Percentiles rank a stretch among this genome's conserved stretches.
phyloP scores from a whole-genome alignment of 2,329 filamentous ascomycete species.

The Atkinsonella hypoxylon region DNA sequence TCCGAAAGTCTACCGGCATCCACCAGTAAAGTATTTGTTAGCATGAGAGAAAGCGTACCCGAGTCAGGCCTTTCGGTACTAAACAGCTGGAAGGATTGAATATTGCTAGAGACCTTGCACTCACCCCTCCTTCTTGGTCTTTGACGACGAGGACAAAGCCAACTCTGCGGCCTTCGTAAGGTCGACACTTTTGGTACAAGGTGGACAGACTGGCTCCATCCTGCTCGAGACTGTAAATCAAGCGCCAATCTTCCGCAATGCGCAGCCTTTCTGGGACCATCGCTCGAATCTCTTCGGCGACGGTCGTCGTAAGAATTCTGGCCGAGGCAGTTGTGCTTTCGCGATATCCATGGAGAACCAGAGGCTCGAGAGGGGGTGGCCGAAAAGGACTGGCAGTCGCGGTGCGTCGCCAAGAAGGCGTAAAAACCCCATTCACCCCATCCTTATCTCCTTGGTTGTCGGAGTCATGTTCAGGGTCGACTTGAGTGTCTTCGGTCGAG shows the following conservation, averaged over 20 bases:
- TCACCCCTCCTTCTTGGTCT: conserved; percentile 62
- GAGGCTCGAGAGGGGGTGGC: conserved; percentile 75
- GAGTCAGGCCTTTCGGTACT: no score
- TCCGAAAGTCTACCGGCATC: conserved; percentile 56
- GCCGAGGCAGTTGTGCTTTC: conserved; percentile 45
- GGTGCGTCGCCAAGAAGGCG: conserved; percentile 36
- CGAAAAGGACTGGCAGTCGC: conserved; percentile 57
- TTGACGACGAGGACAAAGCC: conserved; percentile 84
- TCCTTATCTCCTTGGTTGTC: conserved; percentile 20
- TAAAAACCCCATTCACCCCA: conserved; percentile 46
- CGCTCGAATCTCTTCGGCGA: conserved; percentile 88
- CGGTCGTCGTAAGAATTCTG: conserved; percentile 54
- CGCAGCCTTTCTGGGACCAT: conserved; percentile 79
- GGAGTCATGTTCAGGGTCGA: conserved; percentile 17
- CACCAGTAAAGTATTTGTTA: not conserved
- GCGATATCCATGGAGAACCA: conserved; percentile 57
- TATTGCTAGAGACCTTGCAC: conserved; percentile 18
- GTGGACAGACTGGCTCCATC: conserved; percentile 81
- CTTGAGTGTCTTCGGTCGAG: conserved; percentile 33
- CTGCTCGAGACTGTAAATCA: conserved; percentile 83
- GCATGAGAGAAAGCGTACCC: not conserved
- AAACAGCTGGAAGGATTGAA: no score
- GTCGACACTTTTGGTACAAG: conserved; percentile 67
- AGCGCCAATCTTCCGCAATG: conserved; percentile 73
- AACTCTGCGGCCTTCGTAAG: conserved; percentile 55